phyloP scores from a whole-genome alignment of 345 rosid species.

The Syzygium grande region DNA sequence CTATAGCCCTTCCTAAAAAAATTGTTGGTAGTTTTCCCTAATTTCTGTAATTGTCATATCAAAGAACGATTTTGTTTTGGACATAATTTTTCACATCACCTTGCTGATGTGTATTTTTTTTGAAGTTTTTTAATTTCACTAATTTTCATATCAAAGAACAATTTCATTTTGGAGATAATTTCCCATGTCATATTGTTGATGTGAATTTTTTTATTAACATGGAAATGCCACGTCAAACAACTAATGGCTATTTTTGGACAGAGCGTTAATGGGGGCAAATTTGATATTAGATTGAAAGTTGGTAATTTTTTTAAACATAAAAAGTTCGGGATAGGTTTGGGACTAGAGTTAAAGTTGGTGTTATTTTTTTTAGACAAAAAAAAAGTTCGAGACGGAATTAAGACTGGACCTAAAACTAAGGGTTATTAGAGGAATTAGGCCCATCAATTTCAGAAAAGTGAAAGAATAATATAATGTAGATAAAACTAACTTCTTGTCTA shows the following conservation, averaged over 20 bases:
- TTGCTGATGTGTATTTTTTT: neutral
- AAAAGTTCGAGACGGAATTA: too few relatives aligned
- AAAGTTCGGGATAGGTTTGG: neutral
- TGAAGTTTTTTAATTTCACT: neutral
- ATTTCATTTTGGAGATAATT: neutral
- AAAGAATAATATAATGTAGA: neutral
- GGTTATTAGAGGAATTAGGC: too few relatives aligned
- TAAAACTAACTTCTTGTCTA: neutral
- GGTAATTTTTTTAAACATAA: neutral
- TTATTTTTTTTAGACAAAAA: too few relatives aligned
- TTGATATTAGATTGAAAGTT: neutral
- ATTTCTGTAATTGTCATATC: neutral
- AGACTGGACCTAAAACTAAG: neutral
- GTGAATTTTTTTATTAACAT: neutral
- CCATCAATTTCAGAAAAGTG: neutral
- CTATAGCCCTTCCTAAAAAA: neutral
- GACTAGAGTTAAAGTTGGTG: neutral
- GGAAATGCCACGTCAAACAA: neutral
- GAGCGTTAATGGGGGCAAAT: neutral
- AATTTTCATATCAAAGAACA: neutral
- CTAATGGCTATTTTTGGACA: neutral
- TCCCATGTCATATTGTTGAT: neutral
- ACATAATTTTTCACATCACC: neutral
- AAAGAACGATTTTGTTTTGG: neutral
- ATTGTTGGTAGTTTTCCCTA: fast-evolving